Percentiles rank a stretch among this genome's conserved stretches.
Conservation (phyloP, 169 alveolate species). For the Plasmodium relictum region DNA sequence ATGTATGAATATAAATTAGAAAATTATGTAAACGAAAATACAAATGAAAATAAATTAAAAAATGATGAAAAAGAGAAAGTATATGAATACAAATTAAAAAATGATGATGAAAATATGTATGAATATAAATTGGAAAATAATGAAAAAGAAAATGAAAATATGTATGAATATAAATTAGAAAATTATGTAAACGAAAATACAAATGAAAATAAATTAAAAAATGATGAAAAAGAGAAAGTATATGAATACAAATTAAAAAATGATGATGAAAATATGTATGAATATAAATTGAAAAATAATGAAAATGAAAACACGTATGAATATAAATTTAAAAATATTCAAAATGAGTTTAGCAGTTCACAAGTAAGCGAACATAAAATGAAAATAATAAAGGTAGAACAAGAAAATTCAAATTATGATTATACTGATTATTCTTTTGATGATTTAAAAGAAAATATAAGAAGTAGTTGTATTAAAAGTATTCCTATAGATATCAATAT, state of each 20-base stretch:
- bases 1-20: slow-evolving; percentile 5
- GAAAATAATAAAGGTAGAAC: background rate
- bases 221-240: background rate
- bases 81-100: background rate
- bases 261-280: background rate
- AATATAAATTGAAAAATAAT: background rate
- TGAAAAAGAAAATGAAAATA: background rate
- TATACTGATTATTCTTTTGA: slow-evolving; percentile 19
- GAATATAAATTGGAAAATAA: slow-evolving; percentile 18
- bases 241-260: slow-evolving; percentile 23
- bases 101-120: background rate
- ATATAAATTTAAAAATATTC: background rate
- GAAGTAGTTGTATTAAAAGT: slow-evolving; percentile 19
- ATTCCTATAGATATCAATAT: slow-evolving; percentile 76
- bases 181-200: background rate
- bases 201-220: slow-evolving; percentile 5
- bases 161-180: slow-evolving; percentile 12
- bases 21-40: background rate
- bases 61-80: background rate
- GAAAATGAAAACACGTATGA: background rate
- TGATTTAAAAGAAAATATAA: slow-evolving; percentile 53
- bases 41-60: no score
- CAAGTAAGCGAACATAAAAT: background rate
- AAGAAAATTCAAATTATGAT: background rate
- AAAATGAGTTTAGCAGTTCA: background rate